phyloP scores from a whole-genome alignment of 306 rosid species.

The Cyamopsis tetragonoloba region DNA sequence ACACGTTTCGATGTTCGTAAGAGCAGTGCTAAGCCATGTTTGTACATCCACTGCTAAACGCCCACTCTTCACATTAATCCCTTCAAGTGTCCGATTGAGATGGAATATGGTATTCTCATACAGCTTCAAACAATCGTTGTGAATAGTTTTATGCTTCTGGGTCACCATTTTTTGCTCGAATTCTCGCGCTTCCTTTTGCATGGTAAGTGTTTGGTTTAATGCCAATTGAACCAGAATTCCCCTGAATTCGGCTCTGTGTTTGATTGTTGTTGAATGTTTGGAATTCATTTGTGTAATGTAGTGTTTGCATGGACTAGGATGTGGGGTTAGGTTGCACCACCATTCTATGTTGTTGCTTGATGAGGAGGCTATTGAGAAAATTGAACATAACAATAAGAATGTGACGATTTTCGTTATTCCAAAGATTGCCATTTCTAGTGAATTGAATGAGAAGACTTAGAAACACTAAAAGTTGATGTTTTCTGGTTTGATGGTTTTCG shows the following conservation, averaged over 20 bases:
- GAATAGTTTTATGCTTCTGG: conserved; percentile 37
- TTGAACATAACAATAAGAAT: conserved; percentile 18
- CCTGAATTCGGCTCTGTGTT: conserved; percentile 42
- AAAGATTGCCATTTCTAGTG: conserved; percentile 19
- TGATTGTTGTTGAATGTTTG: conserved; percentile 12
- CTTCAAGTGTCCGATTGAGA: conserved; percentile 49
- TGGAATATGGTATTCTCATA: conserved; percentile 45
- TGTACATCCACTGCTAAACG: conserved; percentile 61
- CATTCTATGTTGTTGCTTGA: conserved; percentile 33
- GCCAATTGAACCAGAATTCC: conserved; percentile 38
- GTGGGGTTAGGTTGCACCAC: conserved; percentile 85
- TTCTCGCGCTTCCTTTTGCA: conserved; percentile 17
- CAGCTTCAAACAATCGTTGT: conserved; percentile 59
- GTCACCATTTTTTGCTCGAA: conserved; percentile 18
- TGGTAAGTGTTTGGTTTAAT: conserved; percentile 40
- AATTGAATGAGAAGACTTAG: neutral
- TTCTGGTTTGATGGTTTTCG: neutral
- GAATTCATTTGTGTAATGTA: conserved; percentile 29
- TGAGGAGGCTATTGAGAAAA: conserved; percentile 37
- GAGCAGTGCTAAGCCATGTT: conserved; percentile 86
- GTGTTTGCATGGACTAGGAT: conserved; percentile 55
- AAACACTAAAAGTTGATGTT: too few species aligned
- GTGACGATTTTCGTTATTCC: conserved; percentile 17
- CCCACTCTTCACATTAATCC: conserved; percentile 5
- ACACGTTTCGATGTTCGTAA: conserved; percentile 63